A percentile compares a stretch with the other conserved stretches of the same genome.
Evolutionary conservation across 176 grass and related monocot species (phyloP).

Genomic region (Carex parvula): DNA sequence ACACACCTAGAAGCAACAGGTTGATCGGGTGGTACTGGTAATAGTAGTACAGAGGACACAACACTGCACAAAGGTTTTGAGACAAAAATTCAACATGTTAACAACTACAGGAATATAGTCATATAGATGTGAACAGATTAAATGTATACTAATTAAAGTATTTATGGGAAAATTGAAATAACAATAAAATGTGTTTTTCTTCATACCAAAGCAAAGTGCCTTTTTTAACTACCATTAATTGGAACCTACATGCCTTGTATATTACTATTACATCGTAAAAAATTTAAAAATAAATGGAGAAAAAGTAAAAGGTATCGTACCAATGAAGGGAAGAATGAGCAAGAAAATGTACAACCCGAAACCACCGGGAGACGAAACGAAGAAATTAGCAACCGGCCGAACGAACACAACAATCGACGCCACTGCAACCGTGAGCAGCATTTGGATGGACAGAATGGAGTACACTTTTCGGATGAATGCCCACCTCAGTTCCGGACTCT

Average conservation of each 20-base stretch:
- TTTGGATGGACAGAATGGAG: constrained; percentile 77
- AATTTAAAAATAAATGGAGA: not conserved
- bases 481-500: constrained; percentile 78
- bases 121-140: not conserved
- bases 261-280: not conserved
- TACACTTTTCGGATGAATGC: constrained; percentile 85
- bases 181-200: not conserved
- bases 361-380: constrained; percentile 58
- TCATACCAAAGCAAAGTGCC: not conserved
- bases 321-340: constrained; percentile 83
- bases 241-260: not conserved
- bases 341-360: constrained; percentile 85
- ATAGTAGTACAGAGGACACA: constrained; percentile 91
- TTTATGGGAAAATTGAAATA: not conserved
- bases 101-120: not conserved
- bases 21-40: constrained; percentile 73
- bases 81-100: not conserved
- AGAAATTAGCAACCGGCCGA: constrained; percentile 63
- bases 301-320: constrained; percentile 15
- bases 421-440: constrained; percentile 72
- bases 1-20: constrained; percentile 62
- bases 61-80: constrained; percentile 37
- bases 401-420: constrained; percentile 68
- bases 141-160: not conserved
- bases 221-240: not conserved